Conservation (phyloP, 2,329 filamentous ascomycete species). For the Thielaviopsis punctulata region DNA sequence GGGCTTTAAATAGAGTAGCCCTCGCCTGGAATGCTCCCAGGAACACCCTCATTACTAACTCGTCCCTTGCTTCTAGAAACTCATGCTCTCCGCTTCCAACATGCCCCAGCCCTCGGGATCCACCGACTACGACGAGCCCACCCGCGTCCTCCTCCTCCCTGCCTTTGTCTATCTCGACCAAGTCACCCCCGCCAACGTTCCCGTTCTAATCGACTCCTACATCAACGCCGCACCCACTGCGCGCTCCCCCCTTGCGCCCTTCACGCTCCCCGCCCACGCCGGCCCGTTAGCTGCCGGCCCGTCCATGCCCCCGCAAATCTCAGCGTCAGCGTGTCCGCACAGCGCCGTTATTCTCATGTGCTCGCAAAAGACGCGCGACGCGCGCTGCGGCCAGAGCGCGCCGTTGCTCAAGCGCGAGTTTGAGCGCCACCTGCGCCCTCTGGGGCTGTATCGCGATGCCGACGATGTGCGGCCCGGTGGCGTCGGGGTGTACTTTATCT, state of each 20-base stretch:
- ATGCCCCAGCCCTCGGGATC: conserved; percentile 61
- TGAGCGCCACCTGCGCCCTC: conserved; percentile 68
- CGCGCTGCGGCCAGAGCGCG: conserved; percentile 83
- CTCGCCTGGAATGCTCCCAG: not conserved
- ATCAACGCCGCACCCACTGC: conserved; percentile 61
- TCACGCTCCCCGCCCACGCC: conserved; percentile 23
- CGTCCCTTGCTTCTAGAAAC: conserved; percentile 31
- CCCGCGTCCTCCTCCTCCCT: conserved; percentile 68
- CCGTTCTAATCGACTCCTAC: conserved; percentile 51
- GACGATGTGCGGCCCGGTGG: conserved; percentile 81
- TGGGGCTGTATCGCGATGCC: conserved; percentile 72
- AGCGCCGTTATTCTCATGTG: conserved; percentile 79
- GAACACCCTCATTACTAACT: not conserved
- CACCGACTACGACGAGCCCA: conserved; percentile 48
- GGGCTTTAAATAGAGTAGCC: not conserved
- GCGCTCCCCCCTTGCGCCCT: conserved; percentile 37
- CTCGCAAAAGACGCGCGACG: conserved; percentile 86
- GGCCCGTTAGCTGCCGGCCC: conserved; percentile 10
- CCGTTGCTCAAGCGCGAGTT: conserved; percentile 79
- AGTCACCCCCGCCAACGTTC: conserved; percentile 58
- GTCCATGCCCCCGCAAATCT: conserved; percentile 13
- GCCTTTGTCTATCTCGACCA: conserved; percentile 71
- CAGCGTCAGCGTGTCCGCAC: conserved; percentile 51
- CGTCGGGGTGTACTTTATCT: conserved; percentile 92
- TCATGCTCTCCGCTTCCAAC: conserved; percentile 86